Evolutionary conservation across 1,284 basidiomycete species (phyloP), one percentile per base, ranked within the genome.

Genomic region (Rhodotorula glutinis): DNA sequence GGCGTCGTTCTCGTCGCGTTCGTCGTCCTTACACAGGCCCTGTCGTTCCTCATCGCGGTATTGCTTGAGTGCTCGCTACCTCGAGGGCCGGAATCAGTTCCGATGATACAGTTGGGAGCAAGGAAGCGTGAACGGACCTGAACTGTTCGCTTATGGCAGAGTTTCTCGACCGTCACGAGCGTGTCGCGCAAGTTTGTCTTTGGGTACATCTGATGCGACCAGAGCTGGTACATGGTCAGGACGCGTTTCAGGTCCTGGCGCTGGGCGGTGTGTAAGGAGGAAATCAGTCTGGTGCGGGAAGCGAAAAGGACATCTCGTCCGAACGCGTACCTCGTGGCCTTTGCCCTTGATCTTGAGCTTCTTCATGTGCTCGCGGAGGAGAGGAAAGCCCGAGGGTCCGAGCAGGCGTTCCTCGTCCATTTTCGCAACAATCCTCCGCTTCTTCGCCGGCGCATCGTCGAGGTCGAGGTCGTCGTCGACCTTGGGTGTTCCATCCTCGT

Each of bases 201-300:
- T 4, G 93, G 92, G 76, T 88, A 93, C 83, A 97, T 84, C 72
- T 84, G 84, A 78, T 96, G 93, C 3, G 91, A 84, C 93, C 93
- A 97, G 75, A 92, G 88, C 74, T 92, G 91, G 76, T 96, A 96
- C 60, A 89, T 80, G 71, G 87, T 85, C 62, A 96, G 81, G 23
- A 96, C 79, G 43, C 88, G 82, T 70, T 85, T 85, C 46, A 97
- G 83, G 77, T 97, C 92, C 62, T 84, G 79, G 29, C 82, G 82
- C 92, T 94, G 75, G 11, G n/a, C 59, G n/a, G 46, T 23, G 43
- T 13, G 57, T 66, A 59, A 23, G 29, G 23, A 23, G n/a, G 25
- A 1, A 21, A 19, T 7, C 33, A n/a, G n/a, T n/a, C n/a, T n/a
- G n/a, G n/a, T n/a, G n/a, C n/a, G n/a, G n/a, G 25, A 9, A 25